phyloP scores from a whole-genome alignment of 2,329 filamentous ascomycete species.

The Drechslerella stenobrocha region DNA sequence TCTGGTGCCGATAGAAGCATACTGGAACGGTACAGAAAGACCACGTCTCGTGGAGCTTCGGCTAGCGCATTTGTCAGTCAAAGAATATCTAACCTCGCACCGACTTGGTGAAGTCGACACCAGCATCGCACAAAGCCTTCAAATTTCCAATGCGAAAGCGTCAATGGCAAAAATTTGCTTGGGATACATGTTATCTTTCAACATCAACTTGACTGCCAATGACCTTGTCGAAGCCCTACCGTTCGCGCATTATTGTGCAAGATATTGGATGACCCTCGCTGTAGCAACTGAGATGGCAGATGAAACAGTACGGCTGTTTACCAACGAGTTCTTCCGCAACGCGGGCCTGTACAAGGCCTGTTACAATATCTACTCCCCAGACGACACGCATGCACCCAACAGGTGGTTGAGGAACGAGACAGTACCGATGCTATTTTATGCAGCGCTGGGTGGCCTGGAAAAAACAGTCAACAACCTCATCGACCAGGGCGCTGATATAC shows the following conservation, averaged over 20 bases:
- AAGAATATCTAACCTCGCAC: slow-evolving; percentile 53
- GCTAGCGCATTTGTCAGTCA: slow-evolving; percentile 54
- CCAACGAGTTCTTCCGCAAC: slow-evolving; percentile 2
- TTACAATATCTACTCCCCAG: slow-evolving; percentile 4
- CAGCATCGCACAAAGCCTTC: slow-evolving; percentile 16
- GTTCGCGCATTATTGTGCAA: slow-evolving; percentile 50
- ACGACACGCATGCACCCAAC: background rate
- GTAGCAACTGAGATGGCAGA: slow-evolving; percentile 34
- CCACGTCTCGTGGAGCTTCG: slow-evolving; percentile 28
- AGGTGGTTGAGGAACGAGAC: background rate
- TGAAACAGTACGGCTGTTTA: too few species aligned
- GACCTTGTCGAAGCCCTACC: slow-evolving; percentile 31
- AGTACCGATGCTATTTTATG: slow-evolving; percentile 19
- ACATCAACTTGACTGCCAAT: slow-evolving; percentile 3
- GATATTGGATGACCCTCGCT: slow-evolving; percentile 49
- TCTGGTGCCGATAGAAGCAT: background rate
- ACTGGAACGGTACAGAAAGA: background rate
- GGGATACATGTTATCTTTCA: slow-evolving; percentile 51
- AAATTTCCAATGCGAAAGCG: slow-evolving; percentile 28
- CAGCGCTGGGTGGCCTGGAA: too few species aligned
- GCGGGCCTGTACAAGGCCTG: slow-evolving; percentile 4
- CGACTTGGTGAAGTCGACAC: slow-evolving; percentile 19
- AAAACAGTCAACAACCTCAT: too few species aligned
- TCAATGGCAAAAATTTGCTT: slow-evolving; percentile 51
- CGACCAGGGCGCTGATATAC: too few species aligned